A percentile compares a stretch with the other conserved stretches of the same genome.
Evolutionary conservation across 352 stramenopile genomes (phyloP).

Genomic region (Thraustochytrium aureum): DNA sequence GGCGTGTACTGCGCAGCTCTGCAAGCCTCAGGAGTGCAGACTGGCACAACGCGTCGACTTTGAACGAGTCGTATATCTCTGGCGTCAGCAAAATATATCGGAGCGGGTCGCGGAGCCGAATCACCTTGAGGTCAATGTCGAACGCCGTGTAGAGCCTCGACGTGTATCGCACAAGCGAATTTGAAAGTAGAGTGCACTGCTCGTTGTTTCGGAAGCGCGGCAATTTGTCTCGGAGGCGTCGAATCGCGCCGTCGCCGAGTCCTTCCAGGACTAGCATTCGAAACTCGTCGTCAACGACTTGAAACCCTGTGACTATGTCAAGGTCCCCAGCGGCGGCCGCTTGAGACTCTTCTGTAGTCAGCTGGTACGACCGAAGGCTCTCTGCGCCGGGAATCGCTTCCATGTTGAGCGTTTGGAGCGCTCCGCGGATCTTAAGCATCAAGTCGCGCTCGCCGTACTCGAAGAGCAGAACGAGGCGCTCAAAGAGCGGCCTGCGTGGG

Average conservation of each 20-base stretch:
- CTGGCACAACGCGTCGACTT: slow-evolving; percentile 76
- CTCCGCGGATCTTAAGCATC: slow-evolving; percentile 64
- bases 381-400: slow-evolving; percentile 61
- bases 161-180: slow-evolving; percentile 70
- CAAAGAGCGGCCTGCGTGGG: slow-evolving; percentile 60
- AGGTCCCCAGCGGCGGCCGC: slow-evolving; percentile 66
- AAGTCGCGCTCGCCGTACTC: slow-evolving; percentile 70
- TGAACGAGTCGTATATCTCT: slow-evolving; percentile 82
- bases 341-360: slow-evolving; percentile 65
- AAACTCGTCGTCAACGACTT: slow-evolving; percentile 76
- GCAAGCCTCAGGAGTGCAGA: slow-evolving; percentile 68
- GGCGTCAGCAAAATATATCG: slow-evolving; percentile 66
- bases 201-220: slow-evolving; percentile 59
- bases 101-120: slow-evolving; percentile 78
- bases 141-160: slow-evolving; percentile 77
- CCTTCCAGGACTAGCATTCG: slow-evolving; percentile 82
- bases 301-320: slow-evolving; percentile 75
- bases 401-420: slow-evolving; percentile 69
- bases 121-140: slow-evolving; percentile 78
- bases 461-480: slow-evolving; percentile 74
- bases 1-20: slow-evolving; percentile 65
- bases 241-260: slow-evolving; percentile 66
- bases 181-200: slow-evolving; percentile 64
- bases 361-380: slow-evolving; percentile 72
- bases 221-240: slow-evolving; percentile 61